These are phyloP conservation scores for rapeseed (Brassica napus) DNA, from an alignment of 345 rosid genomes.

Conservation along the genomic window Da-Ae NC_063451.1:45731501-45732000, in stretches of 20 bases:
- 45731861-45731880: constrained; percentile 94
- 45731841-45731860: constrained; percentile 94
- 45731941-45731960: constrained; percentile 96
- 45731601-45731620: constrained; percentile 44
- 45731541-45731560: constrained; percentile 71
- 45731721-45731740: constrained; percentile 38
- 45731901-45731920: constrained; percentile 98
- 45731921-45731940: constrained; percentile 97
- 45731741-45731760: constrained; percentile 25
- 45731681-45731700: constrained; percentile 40
- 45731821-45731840: constrained; percentile 92
- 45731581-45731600: constrained; percentile 73
- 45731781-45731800: constrained; percentile 64
- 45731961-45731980: constrained; percentile 72
- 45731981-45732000: constrained; percentile 97
- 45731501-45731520: constrained; percentile 50
- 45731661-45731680: constrained; percentile 48
- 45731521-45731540: constrained; percentile 40
- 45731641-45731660: constrained; percentile 43
- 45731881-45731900: constrained; percentile 65
- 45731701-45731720: constrained; percentile 43
- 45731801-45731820: constrained; percentile 67
- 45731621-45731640: constrained; percentile 59
- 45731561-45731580: constrained; percentile 55
- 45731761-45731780: constrained; percentile 73